Evolutionary conservation across 495 filamentous ascomycete genomes (phyloP).

Genomic region (Achaetomiella virescens): DNA sequence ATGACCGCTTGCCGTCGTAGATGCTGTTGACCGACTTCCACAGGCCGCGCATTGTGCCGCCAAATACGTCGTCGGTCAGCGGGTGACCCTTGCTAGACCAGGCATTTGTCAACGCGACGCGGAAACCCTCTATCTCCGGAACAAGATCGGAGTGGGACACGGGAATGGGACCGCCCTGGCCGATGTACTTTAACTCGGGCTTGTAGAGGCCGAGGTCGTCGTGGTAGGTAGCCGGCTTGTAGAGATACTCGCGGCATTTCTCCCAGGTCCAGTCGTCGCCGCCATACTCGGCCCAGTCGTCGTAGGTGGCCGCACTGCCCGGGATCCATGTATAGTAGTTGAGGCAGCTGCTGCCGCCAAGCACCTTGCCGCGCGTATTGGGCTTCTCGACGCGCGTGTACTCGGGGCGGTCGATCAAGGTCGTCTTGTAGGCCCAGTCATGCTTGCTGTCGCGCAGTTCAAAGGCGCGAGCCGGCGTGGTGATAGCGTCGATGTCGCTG

Average conservation of each 20-base stretch:
- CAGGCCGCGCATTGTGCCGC: constrained; percentile 51
- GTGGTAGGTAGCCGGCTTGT: constrained; percentile 52
- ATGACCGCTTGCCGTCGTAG: constrained; percentile 52
- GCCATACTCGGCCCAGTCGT: constrained; percentile 49
- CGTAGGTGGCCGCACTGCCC: constrained; percentile 53
- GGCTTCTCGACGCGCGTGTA: constrained; percentile 59
- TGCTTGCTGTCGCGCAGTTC: constrained; percentile 51
- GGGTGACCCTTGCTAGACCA: constrained; percentile 50
- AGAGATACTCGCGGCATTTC: constrained; percentile 42
- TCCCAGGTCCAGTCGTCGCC: constrained; percentile 43
- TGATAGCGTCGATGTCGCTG: constrained; percentile 52
- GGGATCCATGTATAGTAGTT: constrained; percentile 59
- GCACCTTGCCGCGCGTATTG: constrained; percentile 54
- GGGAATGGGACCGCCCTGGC: constrained; percentile 45
- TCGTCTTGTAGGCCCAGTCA: constrained; percentile 61
- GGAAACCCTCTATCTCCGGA: constrained; percentile 48
- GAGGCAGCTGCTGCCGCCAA: constrained; percentile 53
- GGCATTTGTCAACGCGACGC: constrained; percentile 48
- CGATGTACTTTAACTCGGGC: constrained; percentile 43
- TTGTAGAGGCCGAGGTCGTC: constrained; percentile 42
- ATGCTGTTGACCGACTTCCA: constrained; percentile 51
- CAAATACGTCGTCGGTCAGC: constrained; percentile 50
- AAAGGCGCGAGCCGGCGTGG: constrained; percentile 48
- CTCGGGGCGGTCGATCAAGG: constrained; percentile 56
- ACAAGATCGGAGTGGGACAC: constrained; percentile 52